A percentile compares a stretch with the other conserved stretches of the same genome.
phyloP scores from a whole-genome alignment of 768 basidiomycete species.

The Russula emetica region DNA sequence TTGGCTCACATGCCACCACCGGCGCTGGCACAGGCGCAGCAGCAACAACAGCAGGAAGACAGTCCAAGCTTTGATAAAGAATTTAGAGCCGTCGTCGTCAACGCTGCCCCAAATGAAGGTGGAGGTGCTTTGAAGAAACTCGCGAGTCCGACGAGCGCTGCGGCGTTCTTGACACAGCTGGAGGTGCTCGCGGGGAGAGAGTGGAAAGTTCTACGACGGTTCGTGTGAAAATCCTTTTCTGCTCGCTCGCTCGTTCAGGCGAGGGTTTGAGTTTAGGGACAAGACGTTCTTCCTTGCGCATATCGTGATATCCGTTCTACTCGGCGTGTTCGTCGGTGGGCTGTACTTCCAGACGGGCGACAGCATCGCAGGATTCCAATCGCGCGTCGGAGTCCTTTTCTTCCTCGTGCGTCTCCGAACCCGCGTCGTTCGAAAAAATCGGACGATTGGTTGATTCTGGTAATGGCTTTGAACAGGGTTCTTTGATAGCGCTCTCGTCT shows the following conservation, averaged over 20 bases:
- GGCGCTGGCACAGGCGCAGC: neutral
- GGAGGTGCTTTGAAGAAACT: slow-evolving; percentile 24
- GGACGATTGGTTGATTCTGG: neutral
- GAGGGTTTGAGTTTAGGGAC: slow-evolving; percentile 50
- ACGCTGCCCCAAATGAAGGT: neutral
- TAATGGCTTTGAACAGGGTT: slow-evolving; percentile 52
- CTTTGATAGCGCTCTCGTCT: slow-evolving; percentile 86
- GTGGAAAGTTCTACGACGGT: slow-evolving; percentile 77
- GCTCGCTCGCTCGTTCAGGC: neutral
- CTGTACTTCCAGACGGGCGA: slow-evolving; percentile 76
- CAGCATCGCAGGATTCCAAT: slow-evolving; percentile 91
- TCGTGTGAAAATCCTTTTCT: slow-evolving; percentile 22
- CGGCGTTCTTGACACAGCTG: slow-evolving; percentile 87
- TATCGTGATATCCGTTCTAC: slow-evolving; percentile 56
- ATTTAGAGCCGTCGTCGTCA: neutral
- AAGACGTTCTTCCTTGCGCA: slow-evolving; percentile 81
- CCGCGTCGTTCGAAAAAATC: neutral
- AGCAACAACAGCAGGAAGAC: slow-evolving; percentile 37
- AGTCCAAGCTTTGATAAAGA: slow-evolving; percentile 26
- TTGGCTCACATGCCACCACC: slow-evolving; percentile 67
- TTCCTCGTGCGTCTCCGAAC: slow-evolving; percentile 59
- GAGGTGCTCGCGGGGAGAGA: slow-evolving; percentile 78
- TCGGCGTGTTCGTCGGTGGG: slow-evolving; percentile 89
- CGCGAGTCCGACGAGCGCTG: slow-evolving; percentile 43
- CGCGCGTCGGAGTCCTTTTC: slow-evolving; percentile 89